These are phyloP conservation scores for Pseudoscleropodium purum DNA, from an alignment of 225 moss, liverwort and hornwort genomes.

Conservation along the genomic window DNA sequence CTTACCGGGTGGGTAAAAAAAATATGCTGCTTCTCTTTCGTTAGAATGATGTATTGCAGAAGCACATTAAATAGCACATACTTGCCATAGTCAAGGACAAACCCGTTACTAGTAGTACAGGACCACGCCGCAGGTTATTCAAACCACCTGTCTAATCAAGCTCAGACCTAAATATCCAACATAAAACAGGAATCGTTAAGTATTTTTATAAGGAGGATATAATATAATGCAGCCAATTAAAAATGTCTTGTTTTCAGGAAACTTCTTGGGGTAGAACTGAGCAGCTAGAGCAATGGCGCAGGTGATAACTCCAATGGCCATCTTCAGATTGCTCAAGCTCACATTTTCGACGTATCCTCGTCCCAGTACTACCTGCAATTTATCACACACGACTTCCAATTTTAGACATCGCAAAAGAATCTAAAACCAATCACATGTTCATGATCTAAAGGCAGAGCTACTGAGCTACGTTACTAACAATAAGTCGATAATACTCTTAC, in stretches of 20 bases:
- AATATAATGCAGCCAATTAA: slow-evolving; percentile 86
- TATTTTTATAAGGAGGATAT: slow-evolving; percentile 39
- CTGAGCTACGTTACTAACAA: neutral
- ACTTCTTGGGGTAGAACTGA: slow-evolving; percentile 97
- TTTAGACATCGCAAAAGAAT: neutral
- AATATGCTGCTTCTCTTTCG: slow-evolving; percentile 91
- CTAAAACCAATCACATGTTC: neutral
- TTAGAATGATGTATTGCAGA: slow-evolving; percentile 80
- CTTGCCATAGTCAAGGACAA: slow-evolving; percentile 78
- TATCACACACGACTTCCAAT: neutral
- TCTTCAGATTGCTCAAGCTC: slow-evolving; percentile 90
- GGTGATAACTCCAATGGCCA: slow-evolving; percentile 75
- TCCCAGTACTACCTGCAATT: slow-evolving; percentile 66
- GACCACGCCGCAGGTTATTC: neutral
- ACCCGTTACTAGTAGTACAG: neutral
- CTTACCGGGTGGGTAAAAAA: slow-evolving; percentile 85
- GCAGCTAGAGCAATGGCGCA: slow-evolving; percentile 85
- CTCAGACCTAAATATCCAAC: neutral
- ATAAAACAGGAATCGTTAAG: neutral
- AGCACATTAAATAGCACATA: slow-evolving; percentile 73
- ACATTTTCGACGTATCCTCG: slow-evolving; percentile 89
- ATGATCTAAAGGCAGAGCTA: neutral
- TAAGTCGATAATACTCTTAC: neutral
- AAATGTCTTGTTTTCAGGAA: slow-evolving; percentile 79
- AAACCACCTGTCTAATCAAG: neutral